Evolutionary conservation across 768 basidiomycete species (phyloP), one percentile per base, ranked within the genome.

Genomic region (Termitomyces sp.): DNA sequence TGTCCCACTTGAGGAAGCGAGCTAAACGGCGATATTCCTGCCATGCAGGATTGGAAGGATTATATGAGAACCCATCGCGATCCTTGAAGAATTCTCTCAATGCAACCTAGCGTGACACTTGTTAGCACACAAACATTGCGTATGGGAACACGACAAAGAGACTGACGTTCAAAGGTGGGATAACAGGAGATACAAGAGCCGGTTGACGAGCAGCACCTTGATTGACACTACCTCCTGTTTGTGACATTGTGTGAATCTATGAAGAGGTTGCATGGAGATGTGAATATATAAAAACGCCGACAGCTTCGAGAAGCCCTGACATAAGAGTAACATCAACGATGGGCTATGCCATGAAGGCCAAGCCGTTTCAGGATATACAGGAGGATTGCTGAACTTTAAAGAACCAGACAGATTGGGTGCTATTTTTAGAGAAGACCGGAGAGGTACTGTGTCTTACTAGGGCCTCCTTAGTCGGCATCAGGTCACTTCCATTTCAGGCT

Each of bases 11-110:
- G 6, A 63, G 57, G 7, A 43, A 2, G 0, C 49, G 20, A 50
- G 66, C 63, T 45, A 76, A 57, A 1, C 68, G 61, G 28, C 65
- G 8, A 52, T 71, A 73, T 36, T 74, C 70, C 1, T 50, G 47
- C 5, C 66, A 66, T 0, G 69, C 63, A 13, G 67, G 59, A 6
- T 52, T 33, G 7, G 47, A 49, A 2, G 63, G 38, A 20, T 65
- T 40, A 44, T 74, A 72, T 0, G 22, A 4, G 52, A 71, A 73
- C 0, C 26, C 26, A 0, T 53, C 52, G 46, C 66, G 70, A 3
- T 43, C 9, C 5, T 58, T 24, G 38, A 72, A 73, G 40, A 66
- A 71, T 1, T 54, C 24, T 1, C 57, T 53, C n/a, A 62, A 40
- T 6, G 46, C 24, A 40, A 2, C 51, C 54, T 52, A 55, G 13